Conservation (phyloP, 352 stramenopile genomes). For the Vaucheria bursata region DNA sequence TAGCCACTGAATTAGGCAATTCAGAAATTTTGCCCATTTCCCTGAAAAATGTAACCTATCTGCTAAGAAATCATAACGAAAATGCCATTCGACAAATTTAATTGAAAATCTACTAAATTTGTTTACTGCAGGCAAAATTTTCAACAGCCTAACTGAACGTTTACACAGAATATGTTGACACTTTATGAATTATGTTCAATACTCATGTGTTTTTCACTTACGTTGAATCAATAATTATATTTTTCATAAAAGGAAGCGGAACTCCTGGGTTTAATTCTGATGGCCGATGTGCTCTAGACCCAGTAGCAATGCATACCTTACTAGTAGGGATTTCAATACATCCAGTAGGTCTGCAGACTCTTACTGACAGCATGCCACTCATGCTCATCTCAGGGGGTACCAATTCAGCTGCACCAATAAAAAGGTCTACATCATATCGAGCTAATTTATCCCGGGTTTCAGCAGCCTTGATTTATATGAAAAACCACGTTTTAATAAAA, state of each 20-base stretch:
- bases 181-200: no score
- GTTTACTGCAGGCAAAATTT: no score
- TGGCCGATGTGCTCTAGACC: slow-evolving; percentile 34
- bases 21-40: slow-evolving; percentile 44
- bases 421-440: slow-evolving; percentile 41
- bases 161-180: no score
- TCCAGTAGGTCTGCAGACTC: slow-evolving; percentile 34
- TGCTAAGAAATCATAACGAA: no score
- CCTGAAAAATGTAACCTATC: no score
- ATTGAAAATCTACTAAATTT: no score
- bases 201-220: background rate
- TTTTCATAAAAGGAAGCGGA: slow-evolving; percentile 39
- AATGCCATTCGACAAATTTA: no score
- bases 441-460: slow-evolving; percentile 42
- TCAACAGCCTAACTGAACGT: no score
- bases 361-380: slow-evolving; percentile 30
- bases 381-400: background rate
- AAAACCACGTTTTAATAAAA: no score
- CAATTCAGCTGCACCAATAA: slow-evolving; percentile 39
- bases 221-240: slow-evolving; percentile 43
- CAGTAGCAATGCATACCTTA: slow-evolving; percentile 45
- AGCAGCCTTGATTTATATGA: no score
- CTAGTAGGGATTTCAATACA: slow-evolving; percentile 42
- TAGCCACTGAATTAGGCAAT: slow-evolving; percentile 40
- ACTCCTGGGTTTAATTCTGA: slow-evolving; percentile 21